These are phyloP conservation scores for Eutypella sp. DNA, from an alignment of 2,329 filamentous ascomycete species.

Conservation along the genomic window DNA sequence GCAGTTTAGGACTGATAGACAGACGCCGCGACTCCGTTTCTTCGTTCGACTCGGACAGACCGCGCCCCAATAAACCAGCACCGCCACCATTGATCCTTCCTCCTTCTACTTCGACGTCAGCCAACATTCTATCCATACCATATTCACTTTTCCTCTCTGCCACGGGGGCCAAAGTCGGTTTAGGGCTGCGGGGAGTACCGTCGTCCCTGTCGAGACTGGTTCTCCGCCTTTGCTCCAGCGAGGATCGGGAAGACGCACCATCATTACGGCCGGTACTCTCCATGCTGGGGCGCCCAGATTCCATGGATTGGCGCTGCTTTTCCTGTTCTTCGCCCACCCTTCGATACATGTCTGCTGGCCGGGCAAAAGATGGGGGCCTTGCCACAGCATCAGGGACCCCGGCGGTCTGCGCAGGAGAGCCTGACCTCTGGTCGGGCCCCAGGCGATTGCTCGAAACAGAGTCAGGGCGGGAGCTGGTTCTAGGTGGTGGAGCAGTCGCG, in stretches of 20 bases:
- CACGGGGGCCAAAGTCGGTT: slow-evolving; percentile 25
- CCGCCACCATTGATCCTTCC: slow-evolving; percentile 9
- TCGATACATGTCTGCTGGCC: slow-evolving; percentile 74
- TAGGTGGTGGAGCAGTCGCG: slow-evolving; percentile 8
- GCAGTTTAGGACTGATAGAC: slow-evolving; percentile 54
- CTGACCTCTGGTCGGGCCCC: slow-evolving; percentile 31
- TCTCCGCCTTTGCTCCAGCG: slow-evolving; percentile 19
- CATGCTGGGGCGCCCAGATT: slow-evolving; percentile 52
- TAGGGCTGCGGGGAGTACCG: slow-evolving; percentile 12
- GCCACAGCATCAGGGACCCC: slow-evolving; percentile 30
- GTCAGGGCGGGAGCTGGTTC: slow-evolving; percentile 24
- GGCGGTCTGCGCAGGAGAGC: slow-evolving; percentile 32
- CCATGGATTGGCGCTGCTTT: slow-evolving; percentile 50
- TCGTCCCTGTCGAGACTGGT: slow-evolving; percentile 29
- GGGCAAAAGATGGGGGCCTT: slow-evolving; percentile 57
- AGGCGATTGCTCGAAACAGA: slow-evolving; percentile 23
- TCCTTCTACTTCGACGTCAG: slow-evolving; percentile 8
- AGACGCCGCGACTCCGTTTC: slow-evolving; percentile 26
- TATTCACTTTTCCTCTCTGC: slow-evolving; percentile 56
- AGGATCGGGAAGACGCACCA: slow-evolving; percentile 15
- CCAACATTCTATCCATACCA: slow-evolving; percentile 41
- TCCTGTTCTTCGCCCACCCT: slow-evolving; percentile 63
- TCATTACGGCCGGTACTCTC: slow-evolving; percentile 38
- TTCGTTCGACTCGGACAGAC: slow-evolving; percentile 7
- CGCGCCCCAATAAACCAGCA: too few species aligned